phyloP scores from a whole-genome alignment of 2,329 filamentous ascomycete genomes.

The Verticillium isaacii region DNA sequence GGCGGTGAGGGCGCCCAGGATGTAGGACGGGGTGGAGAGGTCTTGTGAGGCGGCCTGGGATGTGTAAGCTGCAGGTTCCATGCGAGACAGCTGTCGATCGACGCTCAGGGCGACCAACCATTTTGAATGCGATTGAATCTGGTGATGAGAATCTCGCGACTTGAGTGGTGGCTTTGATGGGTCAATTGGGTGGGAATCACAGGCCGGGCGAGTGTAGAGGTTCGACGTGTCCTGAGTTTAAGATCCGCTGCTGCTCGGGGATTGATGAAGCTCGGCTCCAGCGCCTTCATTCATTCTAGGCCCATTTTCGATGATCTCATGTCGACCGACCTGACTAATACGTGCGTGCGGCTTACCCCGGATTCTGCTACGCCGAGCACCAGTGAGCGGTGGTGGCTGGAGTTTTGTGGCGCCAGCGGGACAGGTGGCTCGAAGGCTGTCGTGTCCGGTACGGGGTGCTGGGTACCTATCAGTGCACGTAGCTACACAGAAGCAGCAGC shows the following conservation, averaged over 20 bases:
- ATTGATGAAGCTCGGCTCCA: not conserved
- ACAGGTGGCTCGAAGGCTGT: slow-evolving; percentile 22
- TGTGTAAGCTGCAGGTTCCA: slow-evolving; percentile 6
- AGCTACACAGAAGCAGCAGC: slow-evolving; percentile 7
- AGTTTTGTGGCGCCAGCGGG: not conserved
- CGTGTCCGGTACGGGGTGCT: slow-evolving; percentile 22
- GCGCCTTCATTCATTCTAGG: not conserved
- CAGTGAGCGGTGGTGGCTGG: slow-evolving; percentile 5
- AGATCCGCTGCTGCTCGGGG: not conserved
- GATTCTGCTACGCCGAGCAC: slow-evolving; percentile 1
- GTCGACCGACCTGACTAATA: slow-evolving; percentile 8
- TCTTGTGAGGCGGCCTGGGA: slow-evolving; percentile 19
- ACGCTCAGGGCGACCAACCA: slow-evolving; percentile 3
- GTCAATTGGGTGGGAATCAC: not conserved
- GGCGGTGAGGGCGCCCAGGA: slow-evolving; percentile 78
- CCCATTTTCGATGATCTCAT: slow-evolving; percentile 9
- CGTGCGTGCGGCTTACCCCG: slow-evolving; percentile 1
- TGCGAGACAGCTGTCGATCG: not conserved
- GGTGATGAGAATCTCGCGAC: not conserved
- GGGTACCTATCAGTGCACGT: not conserved
- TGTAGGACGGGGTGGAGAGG: slow-evolving; percentile 62
- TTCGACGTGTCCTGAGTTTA: not conserved
- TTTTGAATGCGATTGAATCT: not conserved
- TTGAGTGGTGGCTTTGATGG: not conserved
- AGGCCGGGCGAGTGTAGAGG: not conserved